A percentile compares a stretch with the other conserved stretches of the same genome.
Conservation (phyloP, 2,329 filamentous ascomycete species). For the Balansia obtecta region DNA sequence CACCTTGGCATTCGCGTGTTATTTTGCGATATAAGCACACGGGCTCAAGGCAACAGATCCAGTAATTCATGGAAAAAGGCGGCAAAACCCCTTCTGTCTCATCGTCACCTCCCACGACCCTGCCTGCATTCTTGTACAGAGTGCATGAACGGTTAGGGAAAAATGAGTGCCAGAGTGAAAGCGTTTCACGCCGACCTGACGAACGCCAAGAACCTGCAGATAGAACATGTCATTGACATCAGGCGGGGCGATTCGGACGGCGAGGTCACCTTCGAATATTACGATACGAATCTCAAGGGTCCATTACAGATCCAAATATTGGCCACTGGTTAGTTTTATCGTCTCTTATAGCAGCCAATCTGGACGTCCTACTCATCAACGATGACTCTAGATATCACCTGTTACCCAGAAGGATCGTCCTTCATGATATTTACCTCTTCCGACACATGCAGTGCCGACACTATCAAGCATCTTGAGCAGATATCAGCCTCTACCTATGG, state of each 20-base stretch:
- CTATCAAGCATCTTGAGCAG: conserved; percentile 33
- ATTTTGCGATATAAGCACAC: too few relatives aligned
- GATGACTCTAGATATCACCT: conserved; percentile 16
- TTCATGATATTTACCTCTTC: conserved; percentile 33
- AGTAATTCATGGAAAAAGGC: too few relatives aligned
- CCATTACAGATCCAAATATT: conserved; percentile 26
- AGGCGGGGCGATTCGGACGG: conserved; percentile 57
- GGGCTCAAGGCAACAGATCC: too few relatives aligned
- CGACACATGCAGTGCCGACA: conserved; percentile 13
- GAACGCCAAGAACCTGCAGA: conserved; percentile 24
- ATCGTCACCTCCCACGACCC: background rate
- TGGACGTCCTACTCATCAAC: background rate
- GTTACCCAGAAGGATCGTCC: conserved; percentile 24
- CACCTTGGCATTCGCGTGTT: too few relatives aligned
- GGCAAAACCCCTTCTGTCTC: background rate
- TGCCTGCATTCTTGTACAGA: background rate
- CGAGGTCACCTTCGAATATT: conserved; percentile 51
- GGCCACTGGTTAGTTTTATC: conserved; percentile 18
- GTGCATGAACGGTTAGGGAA: background rate
- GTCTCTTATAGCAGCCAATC: too few relatives aligned
- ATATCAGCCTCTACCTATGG: conserved; percentile 17
- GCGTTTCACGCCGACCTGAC: conserved; percentile 45
- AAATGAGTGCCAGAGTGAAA: background rate
- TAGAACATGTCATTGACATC: conserved; percentile 41
- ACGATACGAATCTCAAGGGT: conserved; percentile 12